These are phyloP conservation scores for Biscogniauxia marginata DNA, from an alignment of 2,329 filamentous ascomycete species.

Conservation along the genomic window DNA sequence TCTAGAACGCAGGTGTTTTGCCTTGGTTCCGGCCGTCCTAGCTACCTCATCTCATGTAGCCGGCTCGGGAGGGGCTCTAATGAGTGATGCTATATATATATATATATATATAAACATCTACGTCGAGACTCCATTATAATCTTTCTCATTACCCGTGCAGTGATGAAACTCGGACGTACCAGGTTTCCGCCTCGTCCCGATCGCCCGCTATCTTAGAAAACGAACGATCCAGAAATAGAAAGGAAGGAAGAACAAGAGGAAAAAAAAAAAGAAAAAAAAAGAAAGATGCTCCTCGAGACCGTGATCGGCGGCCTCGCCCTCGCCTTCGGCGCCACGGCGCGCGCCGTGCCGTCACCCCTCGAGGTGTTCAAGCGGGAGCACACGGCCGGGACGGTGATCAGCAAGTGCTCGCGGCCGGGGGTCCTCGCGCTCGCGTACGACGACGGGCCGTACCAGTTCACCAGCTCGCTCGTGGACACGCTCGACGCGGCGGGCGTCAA, in stretches of 20 bases:
- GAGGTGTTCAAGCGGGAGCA: conserved; percentile 41
- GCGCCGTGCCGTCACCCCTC: conserved; percentile 37
- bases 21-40: background rate
- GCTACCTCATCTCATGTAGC: background rate
- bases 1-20: background rate
- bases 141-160: too few relatives aligned
- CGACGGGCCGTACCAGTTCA: conserved; percentile 52
- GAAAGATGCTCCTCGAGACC: conserved; percentile 28
- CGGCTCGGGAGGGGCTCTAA: background rate
- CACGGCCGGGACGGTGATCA: conserved; percentile 43
- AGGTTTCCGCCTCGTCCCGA: background rate
- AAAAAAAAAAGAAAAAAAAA: background rate
- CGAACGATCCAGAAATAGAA: background rate
- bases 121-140: background rate
- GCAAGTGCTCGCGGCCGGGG: conserved; percentile 42
- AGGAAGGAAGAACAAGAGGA: background rate
- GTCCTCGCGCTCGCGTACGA: conserved; percentile 53
- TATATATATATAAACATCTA: background rate
- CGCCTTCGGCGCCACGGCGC: conserved; percentile 28
- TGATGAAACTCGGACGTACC: background rate
- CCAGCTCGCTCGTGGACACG: conserved; percentile 48
- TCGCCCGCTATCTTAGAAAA: background rate
- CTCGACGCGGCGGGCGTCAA: conserved; percentile 48
- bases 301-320: conserved; percentile 22
- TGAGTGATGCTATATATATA: background rate